Percentiles rank a stretch among this genome's conserved stretches.
These are phyloP conservation scores for Dipteronia dyeriana DNA, from an alignment of 345 rosid genomes.

Conservation along the genomic window DNA sequence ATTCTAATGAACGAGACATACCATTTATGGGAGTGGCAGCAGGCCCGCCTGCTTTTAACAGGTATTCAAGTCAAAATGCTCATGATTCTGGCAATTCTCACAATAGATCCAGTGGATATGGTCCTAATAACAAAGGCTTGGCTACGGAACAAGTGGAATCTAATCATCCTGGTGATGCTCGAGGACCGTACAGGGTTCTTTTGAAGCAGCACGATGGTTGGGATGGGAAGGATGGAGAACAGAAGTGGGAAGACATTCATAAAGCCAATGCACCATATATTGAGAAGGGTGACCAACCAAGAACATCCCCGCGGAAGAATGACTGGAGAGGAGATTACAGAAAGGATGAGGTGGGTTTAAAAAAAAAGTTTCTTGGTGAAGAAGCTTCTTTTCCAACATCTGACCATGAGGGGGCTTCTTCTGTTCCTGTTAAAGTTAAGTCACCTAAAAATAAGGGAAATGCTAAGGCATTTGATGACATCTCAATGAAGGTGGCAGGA, in stretches of 20 bases:
- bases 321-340: slow-evolving; percentile 45
- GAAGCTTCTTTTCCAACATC: slow-evolving; percentile 34
- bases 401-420: slow-evolving; percentile 32
- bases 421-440: slow-evolving; percentile 34
- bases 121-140: slow-evolving; percentile 43
- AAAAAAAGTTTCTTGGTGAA: slow-evolving; percentile 31
- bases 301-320: slow-evolving; percentile 46
- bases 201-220: slow-evolving; percentile 74
- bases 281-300: slow-evolving; percentile 42
- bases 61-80: slow-evolving; percentile 55
- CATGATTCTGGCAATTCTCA: slow-evolving; percentile 50
- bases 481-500: slow-evolving; percentile 36
- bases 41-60: slow-evolving; percentile 57
- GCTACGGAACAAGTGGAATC: slow-evolving; percentile 55
- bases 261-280: slow-evolving; percentile 31
- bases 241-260: slow-evolving; percentile 46
- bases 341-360: slow-evolving; percentile 36
- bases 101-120: slow-evolving; percentile 60
- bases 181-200: slow-evolving; percentile 68
- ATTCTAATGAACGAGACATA: slow-evolving; percentile 68
- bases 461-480: slow-evolving; percentile 36
- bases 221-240: slow-evolving; percentile 55
- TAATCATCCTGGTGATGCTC: slow-evolving; percentile 55
- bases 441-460: slow-evolving; percentile 31
- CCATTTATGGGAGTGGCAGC: slow-evolving; percentile 72